Evolutionary conservation across 306 rosid genomes (phyloP).

Genomic region (Glycyrrhiza uralensis): DNA sequence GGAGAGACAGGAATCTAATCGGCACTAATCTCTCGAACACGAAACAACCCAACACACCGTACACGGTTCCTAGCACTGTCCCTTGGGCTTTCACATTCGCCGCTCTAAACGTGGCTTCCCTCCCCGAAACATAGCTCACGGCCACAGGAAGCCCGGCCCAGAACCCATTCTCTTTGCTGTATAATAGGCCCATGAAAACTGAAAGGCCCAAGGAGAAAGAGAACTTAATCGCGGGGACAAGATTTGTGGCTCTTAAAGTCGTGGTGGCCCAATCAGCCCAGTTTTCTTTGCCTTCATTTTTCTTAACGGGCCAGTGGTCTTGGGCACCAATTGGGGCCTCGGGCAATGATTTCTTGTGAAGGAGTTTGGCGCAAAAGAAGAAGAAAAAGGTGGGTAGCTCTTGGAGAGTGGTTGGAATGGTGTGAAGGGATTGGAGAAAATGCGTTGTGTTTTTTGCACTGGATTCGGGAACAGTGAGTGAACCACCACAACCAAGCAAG

Average conservation of each 20-base stretch:
- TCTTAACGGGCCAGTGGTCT: not conserved
- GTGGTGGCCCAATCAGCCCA: conserved; percentile 18
- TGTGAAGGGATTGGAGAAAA: conserved; percentile 46
- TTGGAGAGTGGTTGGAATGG: conserved; percentile 38
- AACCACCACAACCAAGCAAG: conserved; percentile 16
- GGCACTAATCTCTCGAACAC: conserved; percentile 42
- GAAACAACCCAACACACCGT: conserved; percentile 60
- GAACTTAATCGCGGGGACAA: conserved; percentile 42
- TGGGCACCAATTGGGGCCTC: not conserved
- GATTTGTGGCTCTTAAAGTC: conserved; percentile 18
- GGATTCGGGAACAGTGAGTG: conserved; percentile 51
- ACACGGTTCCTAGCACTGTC: conserved; percentile 58
- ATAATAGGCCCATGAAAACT: conserved; percentile 51
- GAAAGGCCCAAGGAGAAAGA: conserved; percentile 60
- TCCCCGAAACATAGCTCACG: conserved; percentile 41
- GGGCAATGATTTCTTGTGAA: conserved; percentile 23
- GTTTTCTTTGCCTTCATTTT: not conserved
- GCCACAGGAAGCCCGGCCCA: conserved; percentile 77
- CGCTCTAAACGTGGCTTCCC: conserved; percentile 60
- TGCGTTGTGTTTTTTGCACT: conserved; percentile 22
- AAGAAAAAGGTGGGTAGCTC: conserved; percentile 58
- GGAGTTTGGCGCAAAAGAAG: conserved; percentile 51
- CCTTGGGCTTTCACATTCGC: conserved; percentile 70
- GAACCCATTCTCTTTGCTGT: conserved; percentile 50
- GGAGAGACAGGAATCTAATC: conserved; percentile 47